Conservation (phyloP, 495 filamentous ascomycete species). For the Lophiostoma macrostomum region DNA sequence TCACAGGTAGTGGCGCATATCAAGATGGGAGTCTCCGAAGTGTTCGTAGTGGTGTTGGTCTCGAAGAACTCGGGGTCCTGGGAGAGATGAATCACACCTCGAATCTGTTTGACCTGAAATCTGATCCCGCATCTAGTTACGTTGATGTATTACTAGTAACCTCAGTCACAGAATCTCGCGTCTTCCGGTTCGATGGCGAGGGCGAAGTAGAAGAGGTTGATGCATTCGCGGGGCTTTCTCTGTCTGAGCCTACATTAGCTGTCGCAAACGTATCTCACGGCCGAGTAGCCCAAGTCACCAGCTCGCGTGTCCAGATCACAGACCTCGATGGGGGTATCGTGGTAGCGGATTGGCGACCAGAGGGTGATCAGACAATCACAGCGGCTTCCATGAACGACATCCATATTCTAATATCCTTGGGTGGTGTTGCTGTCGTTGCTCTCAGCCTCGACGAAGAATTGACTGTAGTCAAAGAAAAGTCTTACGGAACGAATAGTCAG, state of each 20-base stretch:
- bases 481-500: constrained; percentile 64
- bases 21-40: constrained; percentile 82
- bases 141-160: constrained; percentile 75
- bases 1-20: constrained; percentile 85
- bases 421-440: constrained; percentile 64
- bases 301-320: constrained; percentile 56
- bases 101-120: constrained; percentile 64
- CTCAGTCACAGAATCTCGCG: constrained; percentile 76
- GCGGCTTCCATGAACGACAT: constrained; percentile 70
- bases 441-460: constrained; percentile 62
- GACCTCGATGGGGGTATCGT: constrained; percentile 69
- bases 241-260: constrained; percentile 72
- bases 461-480: constrained; percentile 53
- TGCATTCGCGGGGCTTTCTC: constrained; percentile 62
- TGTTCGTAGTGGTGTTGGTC: constrained; percentile 87
- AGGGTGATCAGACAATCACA: constrained; percentile 60
- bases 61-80: constrained; percentile 82
- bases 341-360: constrained; percentile 64
- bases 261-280: constrained; percentile 59
- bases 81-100: constrained; percentile 74
- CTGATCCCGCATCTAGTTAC: constrained; percentile 44
- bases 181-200: constrained; percentile 70
- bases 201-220: constrained; percentile 87
- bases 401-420: constrained; percentile 66
- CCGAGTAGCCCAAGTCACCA: constrained; percentile 75